Base-by-base conservation (phyloP, 768 basidiomycete genomes). In the Pholiota conissans region DNA sequence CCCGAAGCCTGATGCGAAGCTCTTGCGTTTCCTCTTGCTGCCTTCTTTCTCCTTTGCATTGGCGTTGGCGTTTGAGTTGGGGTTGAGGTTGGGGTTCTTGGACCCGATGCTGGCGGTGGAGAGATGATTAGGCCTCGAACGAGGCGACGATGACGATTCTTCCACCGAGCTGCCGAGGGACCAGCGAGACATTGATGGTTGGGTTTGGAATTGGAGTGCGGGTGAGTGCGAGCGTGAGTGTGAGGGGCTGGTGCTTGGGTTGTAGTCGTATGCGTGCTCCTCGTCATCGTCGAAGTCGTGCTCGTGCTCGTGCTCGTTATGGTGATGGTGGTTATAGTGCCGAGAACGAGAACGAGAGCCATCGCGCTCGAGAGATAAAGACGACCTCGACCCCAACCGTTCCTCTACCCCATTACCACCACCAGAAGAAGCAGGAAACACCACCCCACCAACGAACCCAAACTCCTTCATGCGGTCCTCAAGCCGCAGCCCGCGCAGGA, bases 151-250 rank as follows among this genome's bases (percentile, higher is more conserved):
- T n/a, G n/a, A n/a, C n/a, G n/a, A n/a, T 3, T 47, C 53, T 6
- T 50, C 61, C 49, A 60, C 39, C 9, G 63, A 62, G 28, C 59
- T 61, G 8, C 55, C 50, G 34, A 64, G 39, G 22, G 61, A 62
- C 65, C 65, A 66, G 37, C 65, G 54, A 16, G 65, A 66, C 55
- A 58, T 63, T 30, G 62, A 60, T 24, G 46, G 53, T 29, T 35
- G 34, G 22, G 55, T 40, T 2, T 45, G 32, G 39, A 14, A 10
- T 28, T 27, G 45, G 30, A 34, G 30, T 4, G 20, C 37, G 24
- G 1, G 40, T 10, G 27, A 28, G 22, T 11, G 22, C 16, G 11
- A 42, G 30, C 30, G 35, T 35, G n/a, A n/a, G n/a, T n/a, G n/a
- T n/a, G n/a, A n/a, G n/a, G n/a, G n/a, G 30, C 30, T 13, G 30